Base-by-base conservation (phyloP, 768 basidiomycete genomes). In the Mycena rosella region DNA sequence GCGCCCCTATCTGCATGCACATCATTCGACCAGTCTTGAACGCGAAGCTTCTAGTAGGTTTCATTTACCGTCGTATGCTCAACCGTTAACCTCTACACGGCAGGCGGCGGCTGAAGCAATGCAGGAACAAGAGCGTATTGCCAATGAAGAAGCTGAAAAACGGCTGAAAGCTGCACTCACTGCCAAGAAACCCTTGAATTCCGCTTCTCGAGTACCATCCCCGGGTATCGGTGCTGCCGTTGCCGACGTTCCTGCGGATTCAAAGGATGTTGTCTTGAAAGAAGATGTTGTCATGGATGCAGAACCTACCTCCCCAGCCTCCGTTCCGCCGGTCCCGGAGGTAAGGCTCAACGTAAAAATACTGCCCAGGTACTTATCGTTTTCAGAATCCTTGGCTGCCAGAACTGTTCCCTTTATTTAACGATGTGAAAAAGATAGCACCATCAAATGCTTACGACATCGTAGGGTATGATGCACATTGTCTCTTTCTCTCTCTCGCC, bases 1-100 rank as follows among this genome's bases (percentile, higher is more conserved):
- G 90, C 65, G 89, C 93, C 40, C 88, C 93, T 15, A 91, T 98
- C 62, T 95, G 96, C 59, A 98, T 99, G 94, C 95, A 96, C 75
- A 91, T 99, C 63, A 87, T 95, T 42, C 89, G 98, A 18, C 96
- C 97, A 17, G 90, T 92, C 60, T 82, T 94, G 48, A 88, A 93
- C 69, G 81, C 81, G 11, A 80, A 84, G 30, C 80, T 94, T 51
- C 78, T 93, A 73, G 91, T 91, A 75, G 63, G 86, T 80, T 32
- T 2, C 9, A 14, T 38, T 44, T 45, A n/a, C 29, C 29, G 30
- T 40, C 26, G 34, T 27, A 38, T 47, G 5, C 32, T 26, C 18
- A 51, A 48, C 60, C 29, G 14, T 55, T 67, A 59, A 55, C 30
- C n/a, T 5, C 56, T 69, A 9, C 55, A 40, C 53, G 44, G 51